Evolutionary conservation across 257 asterid genomes (phyloP), one percentile per base, ranked within the genome.

Genomic region (Knoxia roxburghii): DNA sequence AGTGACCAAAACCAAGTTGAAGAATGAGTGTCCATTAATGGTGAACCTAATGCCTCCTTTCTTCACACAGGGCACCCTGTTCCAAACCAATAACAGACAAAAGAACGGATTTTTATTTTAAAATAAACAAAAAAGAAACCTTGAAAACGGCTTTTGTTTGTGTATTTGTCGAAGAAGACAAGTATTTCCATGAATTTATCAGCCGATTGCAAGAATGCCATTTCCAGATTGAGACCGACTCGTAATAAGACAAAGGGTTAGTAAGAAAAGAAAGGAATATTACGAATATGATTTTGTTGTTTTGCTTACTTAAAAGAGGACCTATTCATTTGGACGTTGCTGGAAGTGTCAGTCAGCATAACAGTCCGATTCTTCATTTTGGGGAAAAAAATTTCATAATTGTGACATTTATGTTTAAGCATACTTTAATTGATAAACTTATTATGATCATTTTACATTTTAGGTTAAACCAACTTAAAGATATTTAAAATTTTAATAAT

Each of bases 21-120:
- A 84, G 80, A 52, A 84, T 2, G 83, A 46, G 62, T 84, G 89
- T 3, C 89, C 89, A 61, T 81, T 79, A 39, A 84, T 72, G 13
- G 84, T 81, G 68, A 81, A 84, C 62, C 89, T 68, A 4, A 84
- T 78, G 4, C 85, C 85, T 15, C 83, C 88, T 33, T 68, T 81
- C 74, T 72, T 83, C 23, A 33, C n/a, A 66, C 88, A 80, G 0
- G 88, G 68, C 53, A 83, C 88, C 78, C 89, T 84, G 58, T 14
- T 9, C n/a, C 68, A 64, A 43, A 29, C 10, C 67, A 59, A 33
- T 6, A 48, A 52, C 32, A 8, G 11, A 48, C 26, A 37, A 20
- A 2, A 41, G 46, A 23, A 20, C 20, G 14, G 5, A 54, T 8
- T 37, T 37, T 37, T 9, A 9, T 37, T 37, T 3, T 37, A 37